Evolutionary conservation across 2,329 filamentous ascomycete species (phyloP).

Genomic region (Colletotrichum sp.): DNA sequence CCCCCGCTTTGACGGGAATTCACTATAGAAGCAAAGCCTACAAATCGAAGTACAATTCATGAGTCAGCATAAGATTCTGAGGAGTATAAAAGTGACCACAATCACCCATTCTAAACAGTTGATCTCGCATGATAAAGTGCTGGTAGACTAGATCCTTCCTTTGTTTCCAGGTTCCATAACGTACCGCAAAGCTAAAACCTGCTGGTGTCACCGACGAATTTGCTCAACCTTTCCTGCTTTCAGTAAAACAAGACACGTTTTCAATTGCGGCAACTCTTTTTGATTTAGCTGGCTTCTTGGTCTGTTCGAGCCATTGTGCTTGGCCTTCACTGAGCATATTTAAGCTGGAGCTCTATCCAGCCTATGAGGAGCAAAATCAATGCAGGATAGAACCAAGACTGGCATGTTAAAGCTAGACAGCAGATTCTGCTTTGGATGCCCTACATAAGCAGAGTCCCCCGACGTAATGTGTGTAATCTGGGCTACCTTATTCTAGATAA

Average conservation of each 20-base stretch:
- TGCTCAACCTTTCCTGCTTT: background rate
- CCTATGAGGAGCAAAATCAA: background rate
- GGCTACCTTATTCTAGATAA: background rate
- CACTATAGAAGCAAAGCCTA: background rate
- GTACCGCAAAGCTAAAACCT: background rate
- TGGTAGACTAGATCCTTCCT: background rate
- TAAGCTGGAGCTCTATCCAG: background rate
- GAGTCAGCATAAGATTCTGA: background rate
- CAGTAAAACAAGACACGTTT: background rate
- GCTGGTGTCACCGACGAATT: background rate
- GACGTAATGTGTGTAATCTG: background rate
- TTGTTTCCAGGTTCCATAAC: fast-evolving
- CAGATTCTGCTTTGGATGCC: fast-evolving
- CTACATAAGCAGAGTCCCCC: background rate
- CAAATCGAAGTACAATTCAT: fast-evolving
- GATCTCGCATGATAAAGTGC: background rate
- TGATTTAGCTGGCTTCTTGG: background rate
- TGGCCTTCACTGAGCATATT: background rate
- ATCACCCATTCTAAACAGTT: background rate
- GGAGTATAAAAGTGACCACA: background rate
- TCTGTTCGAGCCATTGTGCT: background rate
- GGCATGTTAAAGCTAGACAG: background rate
- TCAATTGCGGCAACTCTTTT: background rate
- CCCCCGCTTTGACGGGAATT: background rate
- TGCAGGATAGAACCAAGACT: background rate